phyloP scores from a whole-genome alignment of 352 stramenopile species.

The Globisporangium ultimum region DNA sequence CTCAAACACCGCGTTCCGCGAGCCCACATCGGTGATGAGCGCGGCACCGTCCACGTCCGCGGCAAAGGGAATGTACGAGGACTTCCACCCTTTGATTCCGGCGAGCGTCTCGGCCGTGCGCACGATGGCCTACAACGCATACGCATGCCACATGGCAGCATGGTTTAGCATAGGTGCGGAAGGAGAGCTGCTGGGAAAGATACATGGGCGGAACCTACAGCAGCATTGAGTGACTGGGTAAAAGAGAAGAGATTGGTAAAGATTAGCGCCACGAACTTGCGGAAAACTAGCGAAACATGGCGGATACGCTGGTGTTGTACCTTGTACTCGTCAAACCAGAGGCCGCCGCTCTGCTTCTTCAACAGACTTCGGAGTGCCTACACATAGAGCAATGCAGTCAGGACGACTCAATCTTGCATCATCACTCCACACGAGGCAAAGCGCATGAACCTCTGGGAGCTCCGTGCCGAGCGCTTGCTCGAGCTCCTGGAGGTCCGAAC shows the following conservation, averaged over 20 bases:
- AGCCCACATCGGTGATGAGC: constrained; percentile 49
- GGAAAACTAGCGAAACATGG: background rate
- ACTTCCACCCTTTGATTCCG: constrained; percentile 49
- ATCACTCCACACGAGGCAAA: no score
- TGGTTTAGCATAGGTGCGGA: no score
- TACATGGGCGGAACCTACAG: background rate
- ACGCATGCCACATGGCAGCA: no score
- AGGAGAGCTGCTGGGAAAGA: no score
- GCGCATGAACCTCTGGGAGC: constrained; percentile 40
- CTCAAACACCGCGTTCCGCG: constrained; percentile 62
- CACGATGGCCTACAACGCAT: constrained; percentile 47
- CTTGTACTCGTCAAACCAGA: constrained; percentile 87
- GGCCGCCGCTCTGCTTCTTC: constrained; percentile 68
- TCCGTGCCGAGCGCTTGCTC: constrained; percentile 62
- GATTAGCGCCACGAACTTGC: no score
- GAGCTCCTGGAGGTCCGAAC: constrained; percentile 63
- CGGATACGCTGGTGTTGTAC: constrained; percentile 12
- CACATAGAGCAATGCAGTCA: background rate
- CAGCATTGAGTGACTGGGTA: background rate
- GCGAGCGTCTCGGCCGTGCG: constrained; percentile 42
- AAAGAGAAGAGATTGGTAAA: no score
- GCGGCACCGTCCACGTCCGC: constrained; percentile 62
- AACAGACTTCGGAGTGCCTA: constrained; percentile 64
- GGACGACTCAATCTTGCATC: no score
- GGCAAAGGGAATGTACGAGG: constrained; percentile 68